These are phyloP conservation scores for Agaricus sinodeliciosus DNA, from an alignment of 768 basidiomycete species.

Conservation along the genomic window DNA sequence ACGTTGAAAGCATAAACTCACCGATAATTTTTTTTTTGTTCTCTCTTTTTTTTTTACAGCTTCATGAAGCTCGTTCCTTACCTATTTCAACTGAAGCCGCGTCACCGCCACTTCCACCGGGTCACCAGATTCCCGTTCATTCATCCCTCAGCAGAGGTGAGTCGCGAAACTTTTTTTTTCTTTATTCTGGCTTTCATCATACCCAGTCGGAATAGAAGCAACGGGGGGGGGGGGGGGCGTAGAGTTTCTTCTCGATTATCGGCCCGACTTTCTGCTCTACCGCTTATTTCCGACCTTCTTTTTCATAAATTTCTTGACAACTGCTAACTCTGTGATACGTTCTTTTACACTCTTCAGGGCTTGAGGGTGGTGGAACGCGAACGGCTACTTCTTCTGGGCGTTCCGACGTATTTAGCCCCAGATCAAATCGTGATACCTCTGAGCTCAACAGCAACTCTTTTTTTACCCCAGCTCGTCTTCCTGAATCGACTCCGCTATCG, in stretches of 20 bases:
- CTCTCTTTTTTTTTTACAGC: conserved; percentile 15
- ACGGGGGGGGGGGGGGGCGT: no score
- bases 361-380: background rate
- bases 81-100: background rate
- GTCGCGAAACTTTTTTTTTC: background rate
- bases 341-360: conserved; percentile 3
- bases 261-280: no score
- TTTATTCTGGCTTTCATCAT: background rate
- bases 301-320: background rate
- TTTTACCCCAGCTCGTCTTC: background rate
- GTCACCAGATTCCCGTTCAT: background rate
- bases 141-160: conserved; percentile 1
- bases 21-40: conserved; percentile 4
- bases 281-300: background rate
- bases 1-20: conserved; percentile 6
- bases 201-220: background rate
- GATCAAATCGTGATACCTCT: background rate
- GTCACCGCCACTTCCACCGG: conserved; percentile 4
- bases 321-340: background rate
- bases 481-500: conserved; percentile 4
- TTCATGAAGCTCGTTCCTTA: conserved; percentile 16
- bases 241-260: background rate
- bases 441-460: background rate
- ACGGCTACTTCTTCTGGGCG: background rate
- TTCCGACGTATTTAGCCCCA: background rate